Evolutionary conservation across 768 basidiomycete species (phyloP), one percentile per base, ranked within the genome.

Genomic region (Butyriboletus loyo): DNA sequence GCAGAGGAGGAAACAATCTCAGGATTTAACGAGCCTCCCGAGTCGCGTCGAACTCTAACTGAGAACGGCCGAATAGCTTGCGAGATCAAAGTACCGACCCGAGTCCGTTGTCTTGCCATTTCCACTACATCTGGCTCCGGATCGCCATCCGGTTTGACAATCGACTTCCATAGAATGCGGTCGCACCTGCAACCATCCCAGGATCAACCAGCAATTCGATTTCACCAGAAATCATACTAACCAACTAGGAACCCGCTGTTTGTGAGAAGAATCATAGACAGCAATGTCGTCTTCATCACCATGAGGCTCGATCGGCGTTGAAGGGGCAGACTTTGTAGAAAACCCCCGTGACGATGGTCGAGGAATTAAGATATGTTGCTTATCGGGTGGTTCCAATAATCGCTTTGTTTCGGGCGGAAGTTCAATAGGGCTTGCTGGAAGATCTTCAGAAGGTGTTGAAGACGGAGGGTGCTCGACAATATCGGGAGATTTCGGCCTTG

Each of bases 231-330:
- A 44, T n/a, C 11, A 31, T 6, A 72, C 82, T 43, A 58, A 87
- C 90, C 90, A 92, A 66, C 89, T 89, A 6, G 90, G 90, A 24
- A 92, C 90, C 19, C 90, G 84, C 60, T 83, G 80, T 67, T 92
- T 92, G 60, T 81, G 75, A 10, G 89, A 92, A 25, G 86, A 84
- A 67, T 92, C 90, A 62, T 91, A 92, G 4, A 88, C 83, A 17
- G 85, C 87, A 60, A 77, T 78, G 37, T 81, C 80, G 30, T 77
- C 77, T 1, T 73, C 66, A 31, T 71, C 48, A 22, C 22, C 69
- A 25, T 72, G 69, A 5, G 70, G 67, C 32, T 78, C 77, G 46
- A 71, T 44, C 15, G 67, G 64, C 4, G 67, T 66, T 24, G 66
- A 59, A 32, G 67, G 68, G 15, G 45, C 56, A 41, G 67, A 69